Conservation (phyloP, 345 rosid genomes). For the Firmiana major region DNA sequence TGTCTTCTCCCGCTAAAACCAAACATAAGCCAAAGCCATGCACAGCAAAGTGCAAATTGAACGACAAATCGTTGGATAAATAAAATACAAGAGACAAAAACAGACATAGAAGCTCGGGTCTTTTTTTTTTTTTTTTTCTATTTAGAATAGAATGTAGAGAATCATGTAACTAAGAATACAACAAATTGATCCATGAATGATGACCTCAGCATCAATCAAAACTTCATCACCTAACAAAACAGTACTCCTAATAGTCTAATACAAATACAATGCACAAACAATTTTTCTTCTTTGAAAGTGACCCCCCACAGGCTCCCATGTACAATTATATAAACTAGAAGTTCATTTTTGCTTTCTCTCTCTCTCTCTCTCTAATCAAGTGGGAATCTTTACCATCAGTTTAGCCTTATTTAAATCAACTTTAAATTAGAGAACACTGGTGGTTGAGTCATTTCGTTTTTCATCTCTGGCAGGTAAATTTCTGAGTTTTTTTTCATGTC, state of each 20-base stretch:
- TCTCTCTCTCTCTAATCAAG: too few relatives aligned
- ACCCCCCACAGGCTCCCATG: constrained; percentile 17
- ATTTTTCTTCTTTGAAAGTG: constrained; percentile 19
- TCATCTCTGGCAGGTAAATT: constrained; percentile 21
- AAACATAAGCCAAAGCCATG: not conserved
- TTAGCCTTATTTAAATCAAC: constrained; percentile 3
- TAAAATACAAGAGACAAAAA: not conserved
- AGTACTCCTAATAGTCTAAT: too few relatives aligned
- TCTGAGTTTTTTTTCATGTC: not conserved
- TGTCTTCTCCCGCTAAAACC: not conserved
- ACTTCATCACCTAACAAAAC: not conserved
- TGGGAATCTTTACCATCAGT: constrained; percentile 28
- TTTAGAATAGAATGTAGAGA: not conserved
- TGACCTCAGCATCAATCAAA: not conserved
- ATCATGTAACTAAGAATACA: not conserved
- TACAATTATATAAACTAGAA: too few relatives aligned
- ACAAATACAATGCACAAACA: not conserved
- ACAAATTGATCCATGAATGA: too few relatives aligned
- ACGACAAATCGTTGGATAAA: not conserved
- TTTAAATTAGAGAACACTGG: constrained; percentile 33
- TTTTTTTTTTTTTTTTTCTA: not conserved
- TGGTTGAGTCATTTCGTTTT: constrained; percentile 41
- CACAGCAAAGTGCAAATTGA: not conserved
- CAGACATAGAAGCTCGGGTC: not conserved
- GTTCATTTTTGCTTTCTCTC: too few relatives aligned